Conservation (phyloP, 345 rosid species). For the Passiflora organensis region DNA sequence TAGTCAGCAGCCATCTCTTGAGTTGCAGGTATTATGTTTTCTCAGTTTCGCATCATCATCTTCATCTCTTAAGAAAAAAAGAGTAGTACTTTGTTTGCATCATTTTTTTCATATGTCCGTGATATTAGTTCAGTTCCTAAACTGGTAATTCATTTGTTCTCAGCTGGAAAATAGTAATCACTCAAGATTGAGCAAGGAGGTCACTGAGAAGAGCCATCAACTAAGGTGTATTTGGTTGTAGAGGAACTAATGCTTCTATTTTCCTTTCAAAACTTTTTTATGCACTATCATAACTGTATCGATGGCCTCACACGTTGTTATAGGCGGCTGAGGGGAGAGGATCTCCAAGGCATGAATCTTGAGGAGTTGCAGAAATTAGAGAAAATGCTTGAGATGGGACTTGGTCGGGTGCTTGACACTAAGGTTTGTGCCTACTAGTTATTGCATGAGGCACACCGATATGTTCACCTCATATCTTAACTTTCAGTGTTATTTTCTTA, state of each 20-base stretch:
- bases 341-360: conserved; percentile 18
- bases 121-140: no score
- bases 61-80: not conserved
- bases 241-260: no score
- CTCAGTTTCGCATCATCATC: no score
- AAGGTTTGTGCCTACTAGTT: conserved; percentile 1
- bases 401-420: conserved; percentile 9
- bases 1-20: conserved; percentile 45
- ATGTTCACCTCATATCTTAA: no score
- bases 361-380: conserved; percentile 24
- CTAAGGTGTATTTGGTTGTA: conserved; percentile 29
- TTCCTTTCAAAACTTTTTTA: not conserved
- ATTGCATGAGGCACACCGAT: not conserved
- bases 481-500: no score
- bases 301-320: no score
- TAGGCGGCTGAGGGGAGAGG: conserved; percentile 28
- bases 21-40: conserved; percentile 56
- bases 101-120: not conserved
- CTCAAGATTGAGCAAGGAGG: conserved; percentile 44
- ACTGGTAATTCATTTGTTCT: not conserved
- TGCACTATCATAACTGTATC: not conserved
- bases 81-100: not conserved
- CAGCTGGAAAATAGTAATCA: conserved; percentile 45
- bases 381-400: conserved; percentile 18
- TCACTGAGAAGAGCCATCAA: conserved; percentile 46